Evolutionary conservation across 805 yeast genomes (phyloP), one percentile per base, ranked within the genome.

Genomic region (Starmerella asiatica): DNA sequence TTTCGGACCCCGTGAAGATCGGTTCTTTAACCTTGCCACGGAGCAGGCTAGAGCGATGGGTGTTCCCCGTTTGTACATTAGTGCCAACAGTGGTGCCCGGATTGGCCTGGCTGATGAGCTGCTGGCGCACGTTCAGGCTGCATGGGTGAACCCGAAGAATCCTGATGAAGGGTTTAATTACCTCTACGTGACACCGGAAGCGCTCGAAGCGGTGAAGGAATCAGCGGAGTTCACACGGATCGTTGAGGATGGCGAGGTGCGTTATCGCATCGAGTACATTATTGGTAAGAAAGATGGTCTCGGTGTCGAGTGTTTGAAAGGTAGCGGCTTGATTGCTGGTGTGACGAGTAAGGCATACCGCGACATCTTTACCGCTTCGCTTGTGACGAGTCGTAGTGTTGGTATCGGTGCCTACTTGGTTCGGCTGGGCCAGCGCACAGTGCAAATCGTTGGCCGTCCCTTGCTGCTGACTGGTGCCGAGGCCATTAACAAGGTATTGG

Each of bases 321-420:
- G 99, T 29, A 88, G 97, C 40, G 99, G 97, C 67, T 70, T 91
- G 57, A 91, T 91, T 65, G 99, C 99, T 18, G 99, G 99, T 64
- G 94, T 94, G 21, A 91, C 99, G 34, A 82, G 96, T 11, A 78
- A 84, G 60, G 98, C 98, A 17, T 91, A 91, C 74, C 81, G 82
- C 61, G 99, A 91, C 58, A 91, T 91, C 47, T 91, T 91, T 69
- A 91, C 99, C 17, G 75, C 86, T 44, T 88, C 98, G n/a, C 70
- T 91, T 61, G 98, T 91, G 40, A 91, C 98, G n/a, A 86, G 97
- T 68, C 79, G 99, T 71, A 86, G 97, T 38, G 99, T 91, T 56
- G 99, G 99, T 78, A 91, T 91, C 61, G 99, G 99, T 69, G 99
- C 99, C 34, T 91, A 91, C 60, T 71, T 91, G 59, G 98, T 91